Evolutionary conservation across 176 grass and related monocot species (phyloP).

Genomic region (Bothriochloa decipiens): DNA sequence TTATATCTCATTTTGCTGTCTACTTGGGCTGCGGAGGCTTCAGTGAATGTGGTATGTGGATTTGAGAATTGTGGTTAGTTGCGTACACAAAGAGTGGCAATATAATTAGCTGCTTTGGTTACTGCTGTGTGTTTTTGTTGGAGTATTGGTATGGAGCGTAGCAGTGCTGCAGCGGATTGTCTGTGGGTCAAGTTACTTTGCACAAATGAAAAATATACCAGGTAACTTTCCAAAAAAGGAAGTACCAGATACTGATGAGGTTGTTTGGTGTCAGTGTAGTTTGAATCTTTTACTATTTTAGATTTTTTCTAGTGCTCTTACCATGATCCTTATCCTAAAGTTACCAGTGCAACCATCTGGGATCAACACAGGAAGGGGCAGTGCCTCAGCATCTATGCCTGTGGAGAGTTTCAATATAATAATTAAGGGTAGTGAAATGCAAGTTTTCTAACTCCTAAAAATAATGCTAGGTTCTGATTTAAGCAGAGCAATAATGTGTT

Average conservation of each 20-base stretch:
- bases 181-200: background rate
- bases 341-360: background rate
- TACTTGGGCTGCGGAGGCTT: background rate
- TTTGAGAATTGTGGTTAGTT: background rate
- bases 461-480: background rate
- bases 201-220: background rate
- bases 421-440: background rate
- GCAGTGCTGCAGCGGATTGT: background rate
- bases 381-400: background rate
- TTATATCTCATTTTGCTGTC: background rate
- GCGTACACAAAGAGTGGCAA: background rate
- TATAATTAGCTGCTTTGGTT: background rate
- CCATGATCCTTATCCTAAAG: background rate
- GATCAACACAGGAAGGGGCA: no score
- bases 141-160: background rate
- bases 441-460: background rate
- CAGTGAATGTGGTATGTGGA: background rate
- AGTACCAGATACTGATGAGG: background rate
- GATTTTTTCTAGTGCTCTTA: background rate
- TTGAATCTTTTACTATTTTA: constrained; percentile 14
- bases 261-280: background rate
- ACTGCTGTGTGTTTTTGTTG: background rate
- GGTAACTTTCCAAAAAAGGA: background rate
- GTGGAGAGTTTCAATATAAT: constrained; percentile 15
- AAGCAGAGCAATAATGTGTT: background rate